These are phyloP conservation scores for Monosporozyma aquatica DNA, from an alignment of 805 yeast species.

Conservation along the genomic window DNA sequence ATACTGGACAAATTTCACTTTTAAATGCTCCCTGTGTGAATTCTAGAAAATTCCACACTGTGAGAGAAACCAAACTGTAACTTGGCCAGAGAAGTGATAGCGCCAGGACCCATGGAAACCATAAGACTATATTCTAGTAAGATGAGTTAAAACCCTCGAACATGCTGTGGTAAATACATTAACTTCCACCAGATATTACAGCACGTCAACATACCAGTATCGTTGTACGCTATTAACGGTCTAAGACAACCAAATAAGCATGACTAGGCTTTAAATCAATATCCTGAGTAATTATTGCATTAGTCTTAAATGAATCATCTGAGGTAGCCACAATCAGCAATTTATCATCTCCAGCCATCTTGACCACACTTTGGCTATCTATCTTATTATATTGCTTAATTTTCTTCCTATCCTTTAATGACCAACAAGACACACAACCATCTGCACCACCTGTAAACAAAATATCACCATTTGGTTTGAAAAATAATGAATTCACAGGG, in stretches of 20 bases:
- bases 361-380: conserved; percentile 36
- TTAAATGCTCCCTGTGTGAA: neutral
- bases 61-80: too few relatives aligned
- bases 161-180: too few relatives aligned
- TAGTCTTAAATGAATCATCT: conserved; percentile 41
- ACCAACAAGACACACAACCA: conserved; percentile 86
- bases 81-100: neutral
- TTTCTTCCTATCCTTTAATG: conserved; percentile 69
- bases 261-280: conserved; percentile 19
- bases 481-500: conserved; percentile 66
- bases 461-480: conserved; percentile 71
- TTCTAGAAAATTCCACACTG: conserved; percentile 7
- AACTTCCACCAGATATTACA: neutral
- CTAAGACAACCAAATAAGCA: conserved; percentile 13
- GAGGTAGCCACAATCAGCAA: conserved; percentile 39
- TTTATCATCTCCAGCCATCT: conserved; percentile 26
- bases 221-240: neutral
- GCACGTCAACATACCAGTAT: neutral
- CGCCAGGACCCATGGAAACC: neutral
- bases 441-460: conserved; percentile 88
- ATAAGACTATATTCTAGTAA: too few relatives aligned
- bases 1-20: neutral
- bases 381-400: conserved; percentile 58
- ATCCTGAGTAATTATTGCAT: conserved; percentile 18
- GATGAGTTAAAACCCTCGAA: too few relatives aligned